Evolutionary conservation across 148 eudicot species (phyloP), one percentile per base, ranked within the genome.

Genomic region (Linanthus parryae): DNA sequence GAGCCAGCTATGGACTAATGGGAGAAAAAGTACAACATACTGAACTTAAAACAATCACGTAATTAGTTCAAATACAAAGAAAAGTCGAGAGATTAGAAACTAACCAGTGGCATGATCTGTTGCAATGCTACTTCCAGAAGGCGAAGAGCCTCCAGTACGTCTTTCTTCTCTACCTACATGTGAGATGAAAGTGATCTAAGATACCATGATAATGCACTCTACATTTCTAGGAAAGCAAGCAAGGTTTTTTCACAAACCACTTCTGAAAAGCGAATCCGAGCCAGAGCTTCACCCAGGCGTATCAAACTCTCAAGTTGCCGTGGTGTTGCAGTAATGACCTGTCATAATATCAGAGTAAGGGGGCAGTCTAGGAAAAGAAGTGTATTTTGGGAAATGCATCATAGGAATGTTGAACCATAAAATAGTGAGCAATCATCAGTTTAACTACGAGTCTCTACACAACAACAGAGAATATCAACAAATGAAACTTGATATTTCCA

Each of bases 321-420:
- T 52, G 96, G 96, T 37, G 98, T 92, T 51, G 98, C 98, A 34
- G 98, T 92, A 68, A 92, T 92, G 44, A 92, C 95, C 98, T 92
- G 87, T 54, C 66, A n/a, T n/a, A n/a, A n/a, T n/a, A n/a, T n/a
- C n/a, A n/a, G n/a, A n/a, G n/a, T n/a, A n/a, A n/a, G n/a, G n/a
- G n/a, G n/a, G n/a, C n/a, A n/a, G n/a, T n/a, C n/a, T n/a, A n/a
- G n/a, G n/a, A n/a, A n/a, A n/a, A n/a, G 23, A 66, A 24, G n/a
- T n/a, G n/a, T n/a, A n/a, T n/a, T n/a, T n/a, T n/a, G n/a, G n/a
- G n/a, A n/a, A 36, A 24, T 58, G 9, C 13, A 8, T 9, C 19
- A 28, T 12, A 4, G 23, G 26, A 57, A 42, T 11, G 48, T 16
- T 22, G 35, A n/a, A 27, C n/a, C 17, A 26, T 26, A 19, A 20